These are phyloP conservation scores for Aegilops sharonensis DNA, from an alignment of 176 grass and related monocot genomes.

Conservation along the genomic window DNA sequence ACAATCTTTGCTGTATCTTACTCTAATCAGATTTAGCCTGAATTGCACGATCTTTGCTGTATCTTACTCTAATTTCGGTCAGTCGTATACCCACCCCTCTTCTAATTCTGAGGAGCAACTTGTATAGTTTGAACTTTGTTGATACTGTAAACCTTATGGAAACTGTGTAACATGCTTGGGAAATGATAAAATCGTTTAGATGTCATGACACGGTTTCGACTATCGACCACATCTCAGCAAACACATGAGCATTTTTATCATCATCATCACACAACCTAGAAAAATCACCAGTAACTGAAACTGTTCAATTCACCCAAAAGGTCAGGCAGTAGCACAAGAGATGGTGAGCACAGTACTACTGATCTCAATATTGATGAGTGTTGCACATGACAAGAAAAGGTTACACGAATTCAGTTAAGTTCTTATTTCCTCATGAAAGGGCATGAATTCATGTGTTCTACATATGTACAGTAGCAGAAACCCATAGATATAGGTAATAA, in stretches of 20 bases:
- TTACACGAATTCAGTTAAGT: constrained; percentile 4
- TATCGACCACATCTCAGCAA: neutral
- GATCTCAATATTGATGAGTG: neutral
- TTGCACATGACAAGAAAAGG: constrained; percentile 26
- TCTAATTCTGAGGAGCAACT: neutral
- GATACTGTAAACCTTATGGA: neutral
- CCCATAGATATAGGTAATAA: neutral
- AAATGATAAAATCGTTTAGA: neutral
- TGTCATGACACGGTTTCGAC: neutral
- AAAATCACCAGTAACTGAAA: neutral
- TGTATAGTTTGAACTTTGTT: constrained; percentile 31
- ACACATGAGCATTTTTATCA: neutral
- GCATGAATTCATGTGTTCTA: constrained; percentile 22
- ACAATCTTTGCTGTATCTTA: neutral
- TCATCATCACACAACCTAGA: neutral
- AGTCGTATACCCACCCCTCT: neutral
- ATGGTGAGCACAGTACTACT: neutral
- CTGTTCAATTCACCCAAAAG: neutral
- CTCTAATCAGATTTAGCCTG: constrained; percentile 36
- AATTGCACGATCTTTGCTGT: constrained; percentile 8
- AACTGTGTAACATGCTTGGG: constrained; percentile 1
- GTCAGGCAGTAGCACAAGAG: neutral
- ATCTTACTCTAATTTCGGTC: neutral
- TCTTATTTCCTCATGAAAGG: constrained; percentile 13
- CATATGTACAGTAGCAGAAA: constrained; percentile 28